phyloP scores from a whole-genome alignment of 305 asterid genomes.

The Fraxinus velutina region DNA sequence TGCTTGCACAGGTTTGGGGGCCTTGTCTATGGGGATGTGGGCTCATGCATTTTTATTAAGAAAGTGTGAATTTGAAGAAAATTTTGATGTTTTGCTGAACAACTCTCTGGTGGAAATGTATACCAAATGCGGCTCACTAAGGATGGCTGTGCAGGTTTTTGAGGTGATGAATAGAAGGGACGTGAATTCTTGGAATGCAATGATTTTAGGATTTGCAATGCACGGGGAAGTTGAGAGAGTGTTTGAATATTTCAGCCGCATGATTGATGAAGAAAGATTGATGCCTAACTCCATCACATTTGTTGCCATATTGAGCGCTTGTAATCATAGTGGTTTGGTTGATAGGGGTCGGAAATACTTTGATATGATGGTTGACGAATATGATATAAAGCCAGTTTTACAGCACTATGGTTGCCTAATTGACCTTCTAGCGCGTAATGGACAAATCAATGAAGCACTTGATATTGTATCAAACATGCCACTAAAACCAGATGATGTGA shows the following conservation, averaged over 20 bases:
- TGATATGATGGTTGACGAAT: conserved; percentile 44
- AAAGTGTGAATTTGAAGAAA: conserved; percentile 9
- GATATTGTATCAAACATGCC: conserved; percentile 56
- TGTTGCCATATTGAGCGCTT: conserved; percentile 59
- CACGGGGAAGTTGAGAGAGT: conserved; percentile 66
- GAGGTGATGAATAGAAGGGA: conserved; percentile 48
- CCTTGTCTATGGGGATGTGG: conserved; percentile 70
- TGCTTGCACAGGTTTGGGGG: conserved; percentile 76
- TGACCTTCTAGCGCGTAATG: conserved; percentile 67
- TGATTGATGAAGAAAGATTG: conserved; percentile 46
- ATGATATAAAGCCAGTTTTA: conserved; percentile 54
- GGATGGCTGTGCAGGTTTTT: conserved; percentile 59
- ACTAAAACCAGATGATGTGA: conserved; percentile 66
- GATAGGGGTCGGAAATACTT: conserved; percentile 53
- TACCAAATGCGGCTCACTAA: conserved; percentile 66
- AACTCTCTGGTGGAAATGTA: conserved; percentile 72
- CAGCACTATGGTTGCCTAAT: conserved; percentile 76
- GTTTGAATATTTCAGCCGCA: conserved; percentile 37
- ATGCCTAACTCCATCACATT: conserved; percentile 71
- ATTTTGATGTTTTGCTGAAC: conserved; percentile 44
- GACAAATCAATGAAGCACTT: conserved; percentile 55
- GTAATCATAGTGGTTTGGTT: conserved; percentile 71
- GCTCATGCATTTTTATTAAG: conserved; percentile 53
- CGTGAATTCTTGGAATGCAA: conserved; percentile 67
- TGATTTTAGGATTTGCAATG: conserved; percentile 59